phyloP scores from a whole-genome alignment of 2,329 filamentous ascomycete species.

The Pseudogymnoascus sp. region DNA sequence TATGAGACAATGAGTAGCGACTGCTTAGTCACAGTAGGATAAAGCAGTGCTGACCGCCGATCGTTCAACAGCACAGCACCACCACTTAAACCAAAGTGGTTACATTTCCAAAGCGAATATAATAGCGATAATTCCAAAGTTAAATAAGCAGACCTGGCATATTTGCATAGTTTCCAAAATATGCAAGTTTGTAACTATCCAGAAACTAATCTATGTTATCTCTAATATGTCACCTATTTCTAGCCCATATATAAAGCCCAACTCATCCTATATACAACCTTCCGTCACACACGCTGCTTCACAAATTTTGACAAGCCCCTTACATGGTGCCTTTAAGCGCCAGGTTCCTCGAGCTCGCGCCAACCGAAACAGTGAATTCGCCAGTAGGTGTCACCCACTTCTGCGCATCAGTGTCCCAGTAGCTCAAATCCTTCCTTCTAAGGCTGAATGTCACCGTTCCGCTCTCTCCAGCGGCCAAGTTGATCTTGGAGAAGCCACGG shows the following conservation, averaged over 20 bases:
- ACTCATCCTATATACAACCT: not conserved
- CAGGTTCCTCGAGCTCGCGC: slow-evolving; percentile 26
- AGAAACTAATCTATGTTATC: not conserved
- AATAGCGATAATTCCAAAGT: not conserved
- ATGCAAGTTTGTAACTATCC: not conserved
- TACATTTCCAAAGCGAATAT: not conserved
- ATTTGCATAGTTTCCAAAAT: not conserved
- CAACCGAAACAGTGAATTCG: slow-evolving; percentile 28
- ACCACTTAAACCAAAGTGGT: not conserved
- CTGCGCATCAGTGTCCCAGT: slow-evolving; percentile 74
- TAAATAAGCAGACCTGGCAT: not conserved
- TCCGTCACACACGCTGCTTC: slow-evolving; percentile 16
- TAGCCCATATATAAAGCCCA: not conserved
- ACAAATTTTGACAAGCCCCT: slow-evolving; percentile 31
- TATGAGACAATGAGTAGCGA: no score
- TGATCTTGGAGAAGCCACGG: slow-evolving; percentile 55
- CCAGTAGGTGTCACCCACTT: slow-evolving; percentile 59
- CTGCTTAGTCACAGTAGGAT: no score
- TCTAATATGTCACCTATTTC: not conserved
- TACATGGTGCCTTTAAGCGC: slow-evolving; percentile 19
- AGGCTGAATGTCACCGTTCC: slow-evolving; percentile 53
- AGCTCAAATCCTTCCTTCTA: slow-evolving; percentile 71
- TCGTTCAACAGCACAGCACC: no score
- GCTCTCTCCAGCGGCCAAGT: slow-evolving; percentile 39
- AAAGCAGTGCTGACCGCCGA: no score